Evolutionary conservation across 2,329 filamentous ascomycete genomes (phyloP).

Genomic region (Emmonsia crescens): DNA sequence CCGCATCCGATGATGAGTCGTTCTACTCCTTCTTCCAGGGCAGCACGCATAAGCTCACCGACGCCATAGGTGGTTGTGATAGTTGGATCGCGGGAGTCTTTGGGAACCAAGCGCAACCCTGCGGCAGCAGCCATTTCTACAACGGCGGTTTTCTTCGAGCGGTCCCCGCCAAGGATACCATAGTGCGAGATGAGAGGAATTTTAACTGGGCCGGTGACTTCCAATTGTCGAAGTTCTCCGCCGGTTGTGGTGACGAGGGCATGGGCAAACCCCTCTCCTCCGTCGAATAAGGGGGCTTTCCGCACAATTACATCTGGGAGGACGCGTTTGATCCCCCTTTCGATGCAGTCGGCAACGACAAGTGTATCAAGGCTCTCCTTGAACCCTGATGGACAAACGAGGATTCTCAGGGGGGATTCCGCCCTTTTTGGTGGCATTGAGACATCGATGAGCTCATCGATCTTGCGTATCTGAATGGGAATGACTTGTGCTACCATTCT

Average conservation of each 20-base stretch:
- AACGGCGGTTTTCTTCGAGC: conserved; percentile 32
- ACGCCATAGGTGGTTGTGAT: conserved; percentile 43
- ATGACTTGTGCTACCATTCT: neutral
- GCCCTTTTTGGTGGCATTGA: neutral
- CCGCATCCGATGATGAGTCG: conserved; percentile 43
- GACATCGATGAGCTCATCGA: neutral
- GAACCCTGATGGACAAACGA: conserved; percentile 45
- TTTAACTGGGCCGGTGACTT: conserved; percentile 38
- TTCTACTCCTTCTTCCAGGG: conserved; percentile 36
- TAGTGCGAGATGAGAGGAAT: conserved; percentile 35
- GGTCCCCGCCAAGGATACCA: conserved; percentile 31
- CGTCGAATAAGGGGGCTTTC: conserved; percentile 44
- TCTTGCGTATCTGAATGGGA: neutral
- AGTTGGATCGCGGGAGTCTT: conserved; percentile 35
- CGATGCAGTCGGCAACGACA: conserved; percentile 42
- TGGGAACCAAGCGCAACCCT: conserved; percentile 41
- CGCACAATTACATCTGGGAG: conserved; percentile 33
- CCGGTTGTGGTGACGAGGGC: conserved; percentile 36
- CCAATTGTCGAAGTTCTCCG: conserved; percentile 29
- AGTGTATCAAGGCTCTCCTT: conserved; percentile 43
- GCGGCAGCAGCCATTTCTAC: conserved; percentile 46
- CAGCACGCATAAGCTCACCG: conserved; percentile 38
- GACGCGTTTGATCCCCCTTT: conserved; percentile 37
- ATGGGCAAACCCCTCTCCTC: conserved; percentile 42
- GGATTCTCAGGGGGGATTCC: conserved; percentile 21